Evolutionary conservation across 2,329 filamentous ascomycete species (phyloP), one percentile per base, ranked within the genome.

Genomic region (Diaporthe sp.): DNA sequence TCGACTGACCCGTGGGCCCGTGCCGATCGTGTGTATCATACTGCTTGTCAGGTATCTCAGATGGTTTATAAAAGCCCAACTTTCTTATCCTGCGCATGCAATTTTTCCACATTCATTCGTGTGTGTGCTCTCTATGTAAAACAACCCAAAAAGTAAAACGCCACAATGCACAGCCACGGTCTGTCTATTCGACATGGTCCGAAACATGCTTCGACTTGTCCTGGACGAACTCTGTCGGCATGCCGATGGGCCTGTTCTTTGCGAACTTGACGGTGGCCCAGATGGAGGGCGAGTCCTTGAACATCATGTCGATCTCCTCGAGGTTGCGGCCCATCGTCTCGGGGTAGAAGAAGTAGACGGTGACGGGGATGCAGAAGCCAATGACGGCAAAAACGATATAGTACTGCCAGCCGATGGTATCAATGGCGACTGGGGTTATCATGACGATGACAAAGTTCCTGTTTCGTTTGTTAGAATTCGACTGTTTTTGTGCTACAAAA

Each of bases 271-370:
- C 84, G 0, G 84, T 85, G 0, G 77, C 77, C 80, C 82, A 83
- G 34, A 82, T 81, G 0, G 83, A 85, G 3, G 83, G 83, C 58
- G 84, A 83, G 57, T 86, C 81, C 75, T 81, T 82, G 82, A 88
- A 88, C 77, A 86, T 82, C 73, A 86, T 79, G 72, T 86, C 85
- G 60, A 86, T 85, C 79, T 86, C 85, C 78, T 88, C 87, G 12
- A 88, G 80, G 80, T 84, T 87, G 76, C 86, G 85, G 9, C 87
- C 87, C 85, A 87, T 88, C n/a, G 87, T 88, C 81, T 87, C 85
- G 4, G 88, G 86, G 82, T 84, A 88, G 71, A 86, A 79, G 80
- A 88, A 83, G 80, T 82, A 87, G 39, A 88, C 86, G 4, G 83
- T 80, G 22, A 87, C 76, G 4, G 87, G 84, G 42, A 89, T 85